phyloP scores from a whole-genome alignment of 192 early-diverging fungal species.

The Lobosporangium transversale region DNA sequence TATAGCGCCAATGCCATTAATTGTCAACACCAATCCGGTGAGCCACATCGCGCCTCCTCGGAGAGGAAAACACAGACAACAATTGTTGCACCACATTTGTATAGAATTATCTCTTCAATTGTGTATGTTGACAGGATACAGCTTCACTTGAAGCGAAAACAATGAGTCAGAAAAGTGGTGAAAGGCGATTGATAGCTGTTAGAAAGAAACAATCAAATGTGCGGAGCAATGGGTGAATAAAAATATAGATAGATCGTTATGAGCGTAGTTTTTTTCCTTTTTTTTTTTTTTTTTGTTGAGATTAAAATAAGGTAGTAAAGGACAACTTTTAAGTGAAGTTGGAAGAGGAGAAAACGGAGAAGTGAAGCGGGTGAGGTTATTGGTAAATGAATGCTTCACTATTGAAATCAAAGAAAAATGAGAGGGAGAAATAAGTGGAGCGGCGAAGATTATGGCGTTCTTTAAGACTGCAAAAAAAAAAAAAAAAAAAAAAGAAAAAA shows the following conservation, averaged over 20 bases:
- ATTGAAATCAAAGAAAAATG: not conserved
- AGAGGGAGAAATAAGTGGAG: not conserved
- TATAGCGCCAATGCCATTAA: slow-evolving; percentile 37
- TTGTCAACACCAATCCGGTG: slow-evolving; percentile 18
- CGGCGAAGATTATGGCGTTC: not conserved
- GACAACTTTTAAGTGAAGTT: not conserved
- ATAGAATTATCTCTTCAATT: not conserved
- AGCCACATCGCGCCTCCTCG: slow-evolving; percentile 48
- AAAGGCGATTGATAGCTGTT: too few relatives aligned
- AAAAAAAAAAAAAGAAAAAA: too few relatives aligned
- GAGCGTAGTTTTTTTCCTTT: not conserved
- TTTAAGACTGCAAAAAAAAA: too few relatives aligned
- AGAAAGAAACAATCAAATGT: too few relatives aligned
- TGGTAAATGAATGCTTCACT: too few relatives aligned
- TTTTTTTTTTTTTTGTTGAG: too few relatives aligned
- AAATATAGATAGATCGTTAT: not conserved
- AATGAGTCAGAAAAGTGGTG: not conserved
- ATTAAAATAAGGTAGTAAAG: not conserved
- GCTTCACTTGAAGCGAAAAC: not conserved
- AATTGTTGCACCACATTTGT: slow-evolving; percentile 52
- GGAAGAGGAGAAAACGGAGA: not conserved
- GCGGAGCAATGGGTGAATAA: not conserved
- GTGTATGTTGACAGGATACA: too few relatives aligned
- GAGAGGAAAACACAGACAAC: slow-evolving; percentile 50
- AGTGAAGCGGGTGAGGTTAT: not conserved